A percentile compares a stretch with the other conserved stretches of the same genome.
Evolutionary conservation across 2,329 filamentous ascomycete genomes (phyloP).

Genomic region (Cadophora luteo-olivacea): DNA sequence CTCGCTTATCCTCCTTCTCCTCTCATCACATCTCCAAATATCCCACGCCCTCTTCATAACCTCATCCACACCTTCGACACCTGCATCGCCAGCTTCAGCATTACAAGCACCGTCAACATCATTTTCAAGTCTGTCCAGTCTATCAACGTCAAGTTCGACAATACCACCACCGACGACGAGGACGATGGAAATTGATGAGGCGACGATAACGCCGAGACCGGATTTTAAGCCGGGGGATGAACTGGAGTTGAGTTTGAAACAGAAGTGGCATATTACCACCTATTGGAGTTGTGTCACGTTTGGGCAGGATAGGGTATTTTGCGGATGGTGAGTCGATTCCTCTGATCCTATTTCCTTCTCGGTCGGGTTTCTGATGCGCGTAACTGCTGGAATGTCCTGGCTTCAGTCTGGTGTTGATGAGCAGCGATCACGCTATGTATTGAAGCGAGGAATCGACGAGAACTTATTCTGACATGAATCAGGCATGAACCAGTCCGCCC

Average conservation of each 20-base stretch:
- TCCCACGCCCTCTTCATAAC: conserved; percentile 6
- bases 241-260: conserved; percentile 22
- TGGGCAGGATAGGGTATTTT: conserved; percentile 31
- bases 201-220: conserved; percentile 29
- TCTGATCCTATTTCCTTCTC: not conserved
- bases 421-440: not conserved
- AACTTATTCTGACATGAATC: not conserved
- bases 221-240: conserved; percentile 22
- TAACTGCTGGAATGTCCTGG: not conserved
- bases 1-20: not conserved
- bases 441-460: not conserved
- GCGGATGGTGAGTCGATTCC: conserved; percentile 35
- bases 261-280: conserved; percentile 43
- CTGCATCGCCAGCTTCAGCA: not conserved
- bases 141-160: not conserved
- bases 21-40: not conserved
- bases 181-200: not conserved
- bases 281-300: conserved; percentile 41
- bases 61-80: not conserved
- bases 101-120: conserved; percentile 10
- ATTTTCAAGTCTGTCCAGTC: not conserved
- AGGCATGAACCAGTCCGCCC: conserved; percentile 41
- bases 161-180: conserved; percentile 11
- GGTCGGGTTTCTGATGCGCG: not conserved
- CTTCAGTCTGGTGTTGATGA: not conserved